Base-by-base conservation (phyloP, 306 rosid species). In the Rubus idaeus region DNA sequence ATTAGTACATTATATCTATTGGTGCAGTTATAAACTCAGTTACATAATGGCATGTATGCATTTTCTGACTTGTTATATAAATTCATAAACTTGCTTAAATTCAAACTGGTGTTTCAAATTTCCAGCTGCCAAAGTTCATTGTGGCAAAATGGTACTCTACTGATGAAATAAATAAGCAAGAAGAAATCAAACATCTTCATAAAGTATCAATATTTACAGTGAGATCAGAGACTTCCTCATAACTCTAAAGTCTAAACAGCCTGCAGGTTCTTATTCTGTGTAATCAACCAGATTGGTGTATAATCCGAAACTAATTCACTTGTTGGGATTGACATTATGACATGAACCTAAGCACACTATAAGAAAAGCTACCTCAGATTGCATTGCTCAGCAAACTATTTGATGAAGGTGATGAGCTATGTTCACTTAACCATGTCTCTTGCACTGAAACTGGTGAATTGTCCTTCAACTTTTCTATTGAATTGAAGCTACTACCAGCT, bases 391-490 rank as follows among this genome's bases (percentile, higher is more conserved):
- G 80, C 83, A 89, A 83, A 83, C 96, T 86, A 79, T 67, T 91
- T 5, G 97, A 89, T 3, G 96, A 87, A 72, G 90, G 92, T 26
- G 98, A 95, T 26, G 98, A 95, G 82, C 97, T 95, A 9, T 82
- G 95, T 75, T 88, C 95, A 71, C 97, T 90, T 35, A 81, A 76
- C 98, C 97, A 92, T 39, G 86, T 82, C 57, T 90, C 93, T 77
- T 94, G 95, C 5, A 90, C 92, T 3, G 96, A 90, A 60, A 87
- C 84, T 11, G 91, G 89, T 5, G 97, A 92, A 47, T 76, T 56
- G 58, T 83, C 71, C 51, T 77, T 87, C 26, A 73, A 70, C 78
- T 77, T 83, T 17, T 81, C 84, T 51, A 68, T 46, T 0, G 90
- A 86, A 16, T 70, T 77, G 8, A 80, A 83, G 23, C 77, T 39